These are phyloP conservation scores for Saksenaea oblongispora DNA, from an alignment of 371 early-diverging fungal species.

Conservation along the genomic window DNA sequence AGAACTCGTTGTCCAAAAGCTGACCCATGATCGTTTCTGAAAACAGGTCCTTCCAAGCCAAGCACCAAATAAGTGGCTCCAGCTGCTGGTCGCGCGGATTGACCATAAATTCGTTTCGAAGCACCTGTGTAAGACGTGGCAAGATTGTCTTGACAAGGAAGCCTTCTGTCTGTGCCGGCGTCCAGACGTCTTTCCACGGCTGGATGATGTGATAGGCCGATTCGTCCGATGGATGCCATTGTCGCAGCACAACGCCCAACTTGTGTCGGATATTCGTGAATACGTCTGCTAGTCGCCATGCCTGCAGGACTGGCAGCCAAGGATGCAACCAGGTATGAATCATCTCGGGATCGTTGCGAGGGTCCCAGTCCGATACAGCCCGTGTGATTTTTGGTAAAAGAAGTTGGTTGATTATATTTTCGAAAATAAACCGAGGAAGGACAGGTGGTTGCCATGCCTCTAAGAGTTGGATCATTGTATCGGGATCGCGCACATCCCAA, in stretches of 20 bases:
- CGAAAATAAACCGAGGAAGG: slow-evolving; percentile 72
- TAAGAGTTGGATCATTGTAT: slow-evolving; percentile 64
- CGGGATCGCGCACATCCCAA: slow-evolving; percentile 74
- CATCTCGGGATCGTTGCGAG: slow-evolving; percentile 65
- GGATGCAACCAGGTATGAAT: slow-evolving; percentile 84
- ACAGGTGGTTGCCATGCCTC: slow-evolving; percentile 73
- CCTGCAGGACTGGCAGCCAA: slow-evolving; percentile 76
- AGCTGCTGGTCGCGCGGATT: slow-evolving; percentile 75
- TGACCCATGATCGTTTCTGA: slow-evolving; percentile 55
- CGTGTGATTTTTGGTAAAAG: slow-evolving; percentile 73
- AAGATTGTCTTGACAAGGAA: slow-evolving; percentile 64
- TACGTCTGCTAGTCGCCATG: slow-evolving; percentile 57
- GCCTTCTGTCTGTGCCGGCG: slow-evolving; percentile 54
- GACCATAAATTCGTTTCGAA: slow-evolving; percentile 69
- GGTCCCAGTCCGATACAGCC: slow-evolving; percentile 72
- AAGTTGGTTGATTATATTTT: slow-evolving; percentile 76
- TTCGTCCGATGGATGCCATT: slow-evolving; percentile 74
- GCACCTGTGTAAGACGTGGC: slow-evolving; percentile 65
- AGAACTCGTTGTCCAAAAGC: slow-evolving; percentile 78
- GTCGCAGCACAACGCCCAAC: slow-evolving; percentile 53
- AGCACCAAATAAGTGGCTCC: slow-evolving; percentile 58
- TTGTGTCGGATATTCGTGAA: slow-evolving; percentile 67
- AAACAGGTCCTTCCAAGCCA: slow-evolving; percentile 68
- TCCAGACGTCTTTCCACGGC: slow-evolving; percentile 77
- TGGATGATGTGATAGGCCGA: slow-evolving; percentile 56